Evolutionary conservation across 441 rosid genomes (phyloP), one percentile per base, ranked within the genome.

Genomic region (Populus hybrid): DNA sequence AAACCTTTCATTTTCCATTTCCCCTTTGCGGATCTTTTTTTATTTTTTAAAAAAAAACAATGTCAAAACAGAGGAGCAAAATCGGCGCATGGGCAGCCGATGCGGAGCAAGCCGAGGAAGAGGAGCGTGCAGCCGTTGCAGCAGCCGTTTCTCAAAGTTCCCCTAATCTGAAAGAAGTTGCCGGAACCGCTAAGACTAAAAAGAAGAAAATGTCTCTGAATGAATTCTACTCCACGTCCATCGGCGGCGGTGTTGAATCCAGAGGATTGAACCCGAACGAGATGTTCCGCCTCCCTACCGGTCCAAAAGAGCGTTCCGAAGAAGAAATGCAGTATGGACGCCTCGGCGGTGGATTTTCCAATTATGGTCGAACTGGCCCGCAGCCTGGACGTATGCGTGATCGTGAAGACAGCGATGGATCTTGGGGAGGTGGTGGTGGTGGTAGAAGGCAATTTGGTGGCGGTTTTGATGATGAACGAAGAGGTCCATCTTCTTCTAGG

Each of bases 61-160:
- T 92, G 99, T 86, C 94, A 69, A 92, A 89, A 76, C 81, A 95
- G 10, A 89, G 97, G 99, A 90, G 96, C 75, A 82, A 78, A 75
- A 86, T 89, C 87, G 97, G 97, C 79, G 84, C 90, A n/a, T 94
- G 99, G 99, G 99, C 99, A 80, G 97, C 89, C 80, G 98, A 95
- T 77, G 90, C 92, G 21, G 98, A 93, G 86, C 88, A 83, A n/a
- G 95, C 88, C 14, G 95, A 93, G 67, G 90, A 84, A 40, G 97
- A 93, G 79, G 93, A 90, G 76, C 93, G 77, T 38, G 89, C 87
- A 67, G 89, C 87, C 14, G 86, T 85, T 32, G 72, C 78, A 5
- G 78, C 87, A 1, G 87, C 76, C 26, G 90, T 78, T 75, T 40
- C 90, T 2, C 86, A 84, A 82, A 91, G 89, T 79, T 95, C 85